A percentile compares a stretch with the other conserved stretches of the same genome.
Conservation (phyloP, 2,329 filamentous ascomycete species). For the Capronia americana region DNA sequence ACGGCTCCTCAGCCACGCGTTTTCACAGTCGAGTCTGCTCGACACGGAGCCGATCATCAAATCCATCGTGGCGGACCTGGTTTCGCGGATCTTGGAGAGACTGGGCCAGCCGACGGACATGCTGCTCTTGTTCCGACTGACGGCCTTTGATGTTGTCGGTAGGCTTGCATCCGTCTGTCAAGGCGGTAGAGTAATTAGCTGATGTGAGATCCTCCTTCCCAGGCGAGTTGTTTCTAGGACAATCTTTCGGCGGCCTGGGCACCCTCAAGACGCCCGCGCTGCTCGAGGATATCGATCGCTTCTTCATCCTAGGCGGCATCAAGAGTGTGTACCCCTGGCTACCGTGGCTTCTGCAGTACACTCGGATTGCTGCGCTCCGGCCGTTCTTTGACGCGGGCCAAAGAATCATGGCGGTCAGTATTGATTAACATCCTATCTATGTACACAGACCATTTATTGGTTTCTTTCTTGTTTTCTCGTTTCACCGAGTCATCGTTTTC, state of each 20-base stretch:
- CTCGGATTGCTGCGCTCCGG: conserved; percentile 8
- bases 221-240: conserved; percentile 27
- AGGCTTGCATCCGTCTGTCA: background rate
- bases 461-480: background rate
- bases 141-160: conserved; percentile 31
- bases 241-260: conserved; percentile 21
- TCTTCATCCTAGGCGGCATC: conserved; percentile 20
- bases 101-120: conserved; percentile 33
- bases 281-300: conserved; percentile 18
- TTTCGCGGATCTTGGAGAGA: conserved; percentile 33
- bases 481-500: no score
- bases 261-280: conserved; percentile 16
- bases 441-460: no score
- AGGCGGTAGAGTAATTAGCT: background rate
- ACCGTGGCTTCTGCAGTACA: background rate
- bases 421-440: no score
- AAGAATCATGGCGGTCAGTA: conserved; percentile 13
- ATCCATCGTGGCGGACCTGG: background rate
- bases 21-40: conserved; percentile 41
- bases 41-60: conserved; percentile 49
- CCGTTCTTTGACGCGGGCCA: conserved; percentile 17
- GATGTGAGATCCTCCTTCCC: background rate
- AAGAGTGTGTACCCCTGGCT: conserved; percentile 20
- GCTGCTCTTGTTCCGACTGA: conserved; percentile 22
- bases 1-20: conserved; percentile 47